Conservation (phyloP, 1,284 basidiomycete species). For the Sporisorium iseilematis-ciliati region DNA sequence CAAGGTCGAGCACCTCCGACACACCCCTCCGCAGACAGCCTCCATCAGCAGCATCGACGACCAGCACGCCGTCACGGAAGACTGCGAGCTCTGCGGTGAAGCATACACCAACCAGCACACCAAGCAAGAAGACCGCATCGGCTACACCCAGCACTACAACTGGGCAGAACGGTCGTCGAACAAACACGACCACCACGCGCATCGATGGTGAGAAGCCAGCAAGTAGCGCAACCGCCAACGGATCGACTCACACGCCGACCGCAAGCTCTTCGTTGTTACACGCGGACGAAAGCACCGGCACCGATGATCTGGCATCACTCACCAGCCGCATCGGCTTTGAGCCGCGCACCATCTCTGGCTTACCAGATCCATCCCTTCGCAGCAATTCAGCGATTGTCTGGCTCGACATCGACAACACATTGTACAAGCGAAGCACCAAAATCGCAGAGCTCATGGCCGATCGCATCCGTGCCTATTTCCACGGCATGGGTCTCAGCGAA, state of each 20-base stretch:
- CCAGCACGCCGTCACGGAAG: conserved; percentile 10
- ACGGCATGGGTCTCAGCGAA: conserved; percentile 77
- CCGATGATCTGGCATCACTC: conserved; percentile 19
- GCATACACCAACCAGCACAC: neutral
- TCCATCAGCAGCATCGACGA: neutral
- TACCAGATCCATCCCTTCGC: conserved; percentile 33
- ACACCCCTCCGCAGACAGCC: conserved; percentile 9
- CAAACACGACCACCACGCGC: neutral
- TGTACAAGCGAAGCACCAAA: conserved; percentile 74
- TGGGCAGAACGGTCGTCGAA: conserved; percentile 3
- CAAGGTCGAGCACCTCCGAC: conserved; percentile 4
- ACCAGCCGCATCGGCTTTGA: conserved; percentile 48
- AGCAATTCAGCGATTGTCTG: conserved; percentile 74
- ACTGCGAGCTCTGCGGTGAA: neutral
- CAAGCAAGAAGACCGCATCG: neutral
- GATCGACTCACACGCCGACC: neutral
- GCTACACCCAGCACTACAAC: neutral
- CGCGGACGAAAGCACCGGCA: conserved; percentile 25
- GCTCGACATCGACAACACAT: conserved; percentile 89
- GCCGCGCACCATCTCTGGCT: conserved; percentile 34
- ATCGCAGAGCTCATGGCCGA: conserved; percentile 84
- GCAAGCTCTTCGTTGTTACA: conserved; percentile 5
- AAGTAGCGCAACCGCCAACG: neutral
- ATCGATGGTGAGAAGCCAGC: neutral
- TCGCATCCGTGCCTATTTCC: conserved; percentile 85